phyloP scores from a whole-genome alignment of 192 early-diverging fungal species.

The Coemansia sp. region DNA sequence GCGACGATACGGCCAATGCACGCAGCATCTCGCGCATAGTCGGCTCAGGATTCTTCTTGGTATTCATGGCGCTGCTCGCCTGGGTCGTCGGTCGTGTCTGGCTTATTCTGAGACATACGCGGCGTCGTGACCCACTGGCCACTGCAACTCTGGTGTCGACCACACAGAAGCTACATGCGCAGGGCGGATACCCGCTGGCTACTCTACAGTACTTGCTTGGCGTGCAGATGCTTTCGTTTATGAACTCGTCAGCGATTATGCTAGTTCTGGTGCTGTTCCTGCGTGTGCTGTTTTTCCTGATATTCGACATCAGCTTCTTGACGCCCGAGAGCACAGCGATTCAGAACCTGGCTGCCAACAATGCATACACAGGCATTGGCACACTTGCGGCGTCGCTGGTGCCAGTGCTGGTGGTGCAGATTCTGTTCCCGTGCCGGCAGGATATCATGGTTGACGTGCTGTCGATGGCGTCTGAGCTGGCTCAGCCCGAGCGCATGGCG shows the following conservation, averaged over 20 bases:
- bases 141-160: slow-evolving; percentile 30
- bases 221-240: slow-evolving; percentile 35
- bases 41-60: slow-evolving; percentile 14
- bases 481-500: slow-evolving; percentile 12
- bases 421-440: slow-evolving; percentile 28
- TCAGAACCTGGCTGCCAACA: slow-evolving; percentile 23
- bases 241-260: slow-evolving; percentile 17
- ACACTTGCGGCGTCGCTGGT: slow-evolving; percentile 40
- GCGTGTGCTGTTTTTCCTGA: slow-evolving; percentile 28
- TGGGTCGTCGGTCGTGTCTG: slow-evolving; percentile 21
- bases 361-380: slow-evolving; percentile 31
- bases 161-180: slow-evolving; percentile 16
- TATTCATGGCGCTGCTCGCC: slow-evolving; percentile 17
- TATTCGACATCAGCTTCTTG: slow-evolving; percentile 50
- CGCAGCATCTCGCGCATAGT: slow-evolving; percentile 41
- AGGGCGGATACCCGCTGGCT: slow-evolving; percentile 23
- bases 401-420: slow-evolving; percentile 15
- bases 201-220: slow-evolving; percentile 26
- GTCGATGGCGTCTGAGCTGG: slow-evolving; percentile 22
- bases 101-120: slow-evolving; percentile 18
- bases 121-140: slow-evolving; percentile 22
- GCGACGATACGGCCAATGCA: slow-evolving; percentile 21
- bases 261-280: slow-evolving; percentile 27
- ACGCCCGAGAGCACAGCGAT: slow-evolving; percentile 18
- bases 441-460: slow-evolving; percentile 21